These are phyloP conservation scores for Phylloporus gajari DNA, from an alignment of 1,284 basidiomycete species.

Conservation along the genomic window DNA sequence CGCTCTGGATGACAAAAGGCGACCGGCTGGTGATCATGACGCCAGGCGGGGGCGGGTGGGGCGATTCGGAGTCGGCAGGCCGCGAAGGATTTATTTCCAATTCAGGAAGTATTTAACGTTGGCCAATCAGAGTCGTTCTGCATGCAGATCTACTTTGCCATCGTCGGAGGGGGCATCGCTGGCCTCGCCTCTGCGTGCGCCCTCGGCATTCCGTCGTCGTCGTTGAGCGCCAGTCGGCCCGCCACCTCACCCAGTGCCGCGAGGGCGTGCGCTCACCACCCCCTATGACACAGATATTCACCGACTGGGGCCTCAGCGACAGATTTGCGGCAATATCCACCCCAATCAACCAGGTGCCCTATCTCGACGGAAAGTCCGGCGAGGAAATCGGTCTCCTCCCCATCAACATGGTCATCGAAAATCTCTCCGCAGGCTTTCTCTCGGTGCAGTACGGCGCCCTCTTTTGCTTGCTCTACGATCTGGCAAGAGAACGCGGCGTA, in stretches of 20 bases:
- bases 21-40: slow-evolving; percentile 88
- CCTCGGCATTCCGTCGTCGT: slow-evolving; percentile 55
- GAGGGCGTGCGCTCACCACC: slow-evolving; percentile 46
- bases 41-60: slow-evolving; percentile 95
- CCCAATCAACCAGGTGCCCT: slow-evolving; percentile 45
- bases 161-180: slow-evolving; percentile 54
- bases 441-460: slow-evolving; percentile 66
- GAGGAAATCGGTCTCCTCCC: slow-evolving; percentile 49
- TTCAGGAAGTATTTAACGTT: no score
- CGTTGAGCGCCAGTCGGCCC: slow-evolving; percentile 45
- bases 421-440: slow-evolving; percentile 51
- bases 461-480: slow-evolving; percentile 60
- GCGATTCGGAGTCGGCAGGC: no score
- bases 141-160: slow-evolving; percentile 37
- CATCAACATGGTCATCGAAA: slow-evolving; percentile 46
- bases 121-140: not conserved
- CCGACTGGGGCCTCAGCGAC: slow-evolving; percentile 55
- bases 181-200: slow-evolving; percentile 57
- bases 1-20: slow-evolving; percentile 86
- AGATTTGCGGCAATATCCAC: slow-evolving; percentile 44
- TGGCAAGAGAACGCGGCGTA: slow-evolving; percentile 58
- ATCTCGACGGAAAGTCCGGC: slow-evolving; percentile 43
- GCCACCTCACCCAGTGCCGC: slow-evolving; percentile 27
- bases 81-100: no score
- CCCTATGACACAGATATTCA: slow-evolving; percentile 57